Conservation (phyloP, 768 basidiomycete genomes). For the Cyclocybe aegerita region DNA sequence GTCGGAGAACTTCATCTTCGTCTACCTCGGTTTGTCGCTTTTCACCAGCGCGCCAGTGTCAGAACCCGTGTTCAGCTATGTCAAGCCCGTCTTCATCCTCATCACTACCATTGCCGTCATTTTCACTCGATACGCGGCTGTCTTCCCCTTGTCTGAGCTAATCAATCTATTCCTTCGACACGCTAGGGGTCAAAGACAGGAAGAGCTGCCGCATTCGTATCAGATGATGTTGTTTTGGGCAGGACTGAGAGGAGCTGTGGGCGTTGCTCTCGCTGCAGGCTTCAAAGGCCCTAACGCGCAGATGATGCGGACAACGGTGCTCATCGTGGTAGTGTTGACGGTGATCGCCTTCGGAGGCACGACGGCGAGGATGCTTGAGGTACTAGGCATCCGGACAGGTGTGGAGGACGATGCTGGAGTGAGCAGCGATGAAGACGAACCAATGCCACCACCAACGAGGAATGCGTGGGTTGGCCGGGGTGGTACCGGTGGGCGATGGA, state of each 20-base stretch:
- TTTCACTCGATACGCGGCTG: conserved; percentile 93
- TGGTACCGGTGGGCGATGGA: conserved; percentile 38
- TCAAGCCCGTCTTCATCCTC: conserved; percentile 93
- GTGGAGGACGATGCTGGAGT: conserved; percentile 87
- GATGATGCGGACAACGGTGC: conserved; percentile 88
- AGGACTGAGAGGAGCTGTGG: conserved; percentile 93
- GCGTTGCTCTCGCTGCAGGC: conserved; percentile 94
- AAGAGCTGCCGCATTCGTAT: conserved; percentile 95
- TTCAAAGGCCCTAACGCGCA: conserved; percentile 94
- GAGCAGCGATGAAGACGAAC: conserved; percentile 56
- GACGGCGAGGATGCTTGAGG: conserved; percentile 95
- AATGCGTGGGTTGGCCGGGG: conserved; percentile 34
- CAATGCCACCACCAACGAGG: conserved; percentile 23
- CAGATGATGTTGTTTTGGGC: conserved; percentile 99
- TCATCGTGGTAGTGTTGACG: conserved; percentile 93
- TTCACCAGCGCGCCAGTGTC: conserved; percentile 86
- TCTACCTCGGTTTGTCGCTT: conserved; percentile 95
- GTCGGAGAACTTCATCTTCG: conserved; percentile 99
- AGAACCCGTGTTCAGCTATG: conserved; percentile 76
- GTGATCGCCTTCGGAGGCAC: conserved; percentile 96
- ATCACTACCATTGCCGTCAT: conserved; percentile 91
- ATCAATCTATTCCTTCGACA: conserved; percentile 93
- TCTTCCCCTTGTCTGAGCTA: conserved; percentile 91
- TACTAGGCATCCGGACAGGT: conserved; percentile 93
- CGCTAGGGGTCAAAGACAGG: conserved; percentile 79